These are phyloP conservation scores for Colletotrichum aenigma DNA, from an alignment of 2,329 filamentous ascomycete species.

Conservation along the genomic window DNA sequence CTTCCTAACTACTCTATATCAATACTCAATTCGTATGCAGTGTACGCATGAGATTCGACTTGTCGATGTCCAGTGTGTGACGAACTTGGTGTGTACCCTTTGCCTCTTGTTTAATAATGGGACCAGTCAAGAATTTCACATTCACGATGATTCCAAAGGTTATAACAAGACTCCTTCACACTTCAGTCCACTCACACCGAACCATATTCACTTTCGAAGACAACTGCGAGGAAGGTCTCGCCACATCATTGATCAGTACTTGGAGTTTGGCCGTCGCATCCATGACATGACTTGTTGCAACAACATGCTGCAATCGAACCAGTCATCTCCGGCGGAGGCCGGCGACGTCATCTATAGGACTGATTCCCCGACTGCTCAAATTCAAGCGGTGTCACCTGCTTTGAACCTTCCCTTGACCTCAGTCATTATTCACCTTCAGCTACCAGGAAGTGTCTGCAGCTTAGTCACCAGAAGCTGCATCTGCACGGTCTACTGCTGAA, in stretches of 20 bases:
- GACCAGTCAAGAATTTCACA: background rate
- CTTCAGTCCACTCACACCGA: fast-evolving
- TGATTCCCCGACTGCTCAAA: background rate
- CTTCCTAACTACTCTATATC: too few species aligned
- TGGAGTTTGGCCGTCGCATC: background rate
- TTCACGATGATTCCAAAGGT: fast-evolving
- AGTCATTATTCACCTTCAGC: background rate
- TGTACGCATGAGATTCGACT: background rate
- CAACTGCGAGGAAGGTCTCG: background rate
- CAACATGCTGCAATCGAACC: background rate
- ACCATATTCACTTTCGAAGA: fast-evolving
- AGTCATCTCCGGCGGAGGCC: background rate
- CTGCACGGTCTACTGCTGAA: background rate
- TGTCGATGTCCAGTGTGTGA: background rate
- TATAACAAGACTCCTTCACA: background rate
- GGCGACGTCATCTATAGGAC: background rate
- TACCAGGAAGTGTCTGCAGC: fast-evolving
- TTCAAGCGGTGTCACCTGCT: fast-evolving
- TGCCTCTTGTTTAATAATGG: background rate
- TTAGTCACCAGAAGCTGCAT: background rate
- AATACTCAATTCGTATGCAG: too few species aligned
- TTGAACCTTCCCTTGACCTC: background rate
- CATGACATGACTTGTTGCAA: background rate
- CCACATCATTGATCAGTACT: fast-evolving
- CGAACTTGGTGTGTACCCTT: background rate